phyloP scores from a whole-genome alignment of 2,329 filamentous ascomycete genomes.

The Leptoxyphium fumago region DNA sequence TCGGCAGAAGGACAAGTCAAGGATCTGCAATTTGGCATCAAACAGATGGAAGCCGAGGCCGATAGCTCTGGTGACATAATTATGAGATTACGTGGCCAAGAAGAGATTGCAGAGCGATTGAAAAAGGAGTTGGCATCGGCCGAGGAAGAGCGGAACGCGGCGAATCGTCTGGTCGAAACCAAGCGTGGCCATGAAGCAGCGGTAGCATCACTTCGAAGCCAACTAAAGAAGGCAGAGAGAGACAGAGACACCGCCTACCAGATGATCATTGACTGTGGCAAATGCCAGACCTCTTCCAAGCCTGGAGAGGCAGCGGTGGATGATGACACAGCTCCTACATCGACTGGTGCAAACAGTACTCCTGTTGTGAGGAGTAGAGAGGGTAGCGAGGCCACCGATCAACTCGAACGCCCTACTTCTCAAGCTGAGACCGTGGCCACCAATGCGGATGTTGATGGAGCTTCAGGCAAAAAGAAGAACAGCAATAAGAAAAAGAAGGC shows the following conservation, averaged over 20 bases:
- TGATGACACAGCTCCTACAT: neutral
- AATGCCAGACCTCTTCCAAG: constrained; percentile 11
- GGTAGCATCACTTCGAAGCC: constrained; percentile 13
- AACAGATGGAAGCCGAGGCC: constrained; percentile 16
- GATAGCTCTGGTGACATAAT: constrained; percentile 8
- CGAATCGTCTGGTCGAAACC: constrained; percentile 9
- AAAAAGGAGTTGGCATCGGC: constrained; percentile 18
- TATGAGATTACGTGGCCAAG: constrained; percentile 6
- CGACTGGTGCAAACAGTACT: constrained; percentile 7
- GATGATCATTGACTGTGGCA: constrained; percentile 21
- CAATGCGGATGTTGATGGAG: constrained; percentile 9
- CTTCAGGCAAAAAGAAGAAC: constrained; percentile 55
- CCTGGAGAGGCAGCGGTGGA: neutral
- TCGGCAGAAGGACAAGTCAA: constrained; percentile 30
- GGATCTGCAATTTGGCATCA: constrained; percentile 17
- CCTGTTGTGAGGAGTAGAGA: constrained; percentile 7
- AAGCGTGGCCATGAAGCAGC: constrained; percentile 16
- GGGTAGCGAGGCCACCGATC: constrained; percentile 12
- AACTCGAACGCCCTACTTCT: constrained; percentile 9
- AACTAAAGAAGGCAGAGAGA: constrained; percentile 15
- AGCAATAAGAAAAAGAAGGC: constrained; percentile 59
- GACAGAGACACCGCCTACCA: constrained; percentile 22
- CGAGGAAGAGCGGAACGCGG: constrained; percentile 15
- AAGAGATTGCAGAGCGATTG: constrained; percentile 7
- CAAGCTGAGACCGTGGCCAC: constrained; percentile 13